phyloP scores from a whole-genome alignment of 2,329 filamentous ascomycete species.

The Phaeosphaeriaceae sp. region DNA sequence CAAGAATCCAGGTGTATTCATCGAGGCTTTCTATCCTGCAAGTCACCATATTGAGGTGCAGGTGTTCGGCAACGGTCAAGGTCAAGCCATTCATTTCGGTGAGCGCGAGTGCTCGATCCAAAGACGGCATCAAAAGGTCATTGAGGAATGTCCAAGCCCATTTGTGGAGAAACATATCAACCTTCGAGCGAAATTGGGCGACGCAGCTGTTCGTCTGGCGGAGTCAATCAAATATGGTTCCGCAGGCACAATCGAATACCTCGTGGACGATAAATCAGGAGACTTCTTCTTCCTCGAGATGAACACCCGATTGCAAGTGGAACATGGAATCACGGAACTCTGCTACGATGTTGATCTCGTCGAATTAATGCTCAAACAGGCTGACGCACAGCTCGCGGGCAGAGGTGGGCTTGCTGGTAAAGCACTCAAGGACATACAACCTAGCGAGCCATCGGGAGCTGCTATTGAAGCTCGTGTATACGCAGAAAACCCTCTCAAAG shows the following conservation, averaged over 20 bases:
- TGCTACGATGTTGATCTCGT: conserved; percentile 59
- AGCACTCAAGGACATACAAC: conserved; percentile 54
- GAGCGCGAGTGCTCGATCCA: conserved; percentile 91
- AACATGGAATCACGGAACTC: conserved; percentile 66
- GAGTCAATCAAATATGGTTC: conserved; percentile 74
- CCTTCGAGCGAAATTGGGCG: conserved; percentile 51
- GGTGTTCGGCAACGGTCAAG: conserved; percentile 83
- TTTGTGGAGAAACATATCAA: conserved; percentile 58
- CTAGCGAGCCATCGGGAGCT: conserved; percentile 52
- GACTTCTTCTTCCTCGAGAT: conserved; percentile 75
- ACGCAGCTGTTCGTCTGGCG: conserved; percentile 74
- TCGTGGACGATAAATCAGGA: conserved; percentile 82
- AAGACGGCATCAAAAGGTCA: conserved; percentile 86
- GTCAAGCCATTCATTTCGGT: conserved; percentile 81
- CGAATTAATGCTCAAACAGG: conserved; percentile 64
- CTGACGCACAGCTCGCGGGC: conserved; percentile 58
- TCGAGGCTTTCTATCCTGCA: conserved; percentile 81
- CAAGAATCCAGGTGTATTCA: conserved; percentile 82
- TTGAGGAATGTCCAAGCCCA: conserved; percentile 88
- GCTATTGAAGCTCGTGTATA: conserved; percentile 65
- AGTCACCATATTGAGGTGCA: conserved; percentile 90
- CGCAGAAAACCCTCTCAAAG: conserved; percentile 65
- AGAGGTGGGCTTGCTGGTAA: conserved; percentile 54
- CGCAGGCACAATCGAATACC: conserved; percentile 89
- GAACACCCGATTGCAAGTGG: conserved; percentile 67